Conservation (phyloP, 2,329 filamentous ascomycete species). For the Pestalotiopsis sp. region DNA sequence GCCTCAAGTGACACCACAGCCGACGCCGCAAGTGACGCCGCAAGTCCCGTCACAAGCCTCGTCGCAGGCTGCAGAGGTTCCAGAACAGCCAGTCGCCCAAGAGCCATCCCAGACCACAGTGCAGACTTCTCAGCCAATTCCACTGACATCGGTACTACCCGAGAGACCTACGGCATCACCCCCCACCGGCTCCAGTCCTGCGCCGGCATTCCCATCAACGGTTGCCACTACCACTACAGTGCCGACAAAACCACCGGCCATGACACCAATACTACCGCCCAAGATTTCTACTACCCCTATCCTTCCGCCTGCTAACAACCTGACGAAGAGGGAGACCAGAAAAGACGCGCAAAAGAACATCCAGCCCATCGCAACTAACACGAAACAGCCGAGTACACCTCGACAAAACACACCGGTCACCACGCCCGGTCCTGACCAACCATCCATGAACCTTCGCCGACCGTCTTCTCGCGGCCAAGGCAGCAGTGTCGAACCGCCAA, state of each 20-base stretch:
- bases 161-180: conserved; percentile 10
- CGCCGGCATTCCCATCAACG: conserved; percentile 22
- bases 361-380: conserved; percentile 26
- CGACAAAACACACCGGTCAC: conserved; percentile 31
- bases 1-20: not conserved
- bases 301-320: conserved; percentile 33
- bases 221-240: conserved; percentile 38
- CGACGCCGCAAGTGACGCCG: not conserved
- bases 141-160: not conserved
- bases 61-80: not conserved
- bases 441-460: conserved; percentile 37
- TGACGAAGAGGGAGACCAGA: conserved; percentile 47
- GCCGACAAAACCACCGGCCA: conserved; percentile 36
- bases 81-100: not conserved
- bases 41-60: not conserved
- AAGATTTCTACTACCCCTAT: conserved; percentile 39
- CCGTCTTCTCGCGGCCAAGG: conserved; percentile 56
- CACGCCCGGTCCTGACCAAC: conserved; percentile 39
- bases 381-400: conserved; percentile 27
- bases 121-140: not conserved
- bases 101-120: not conserved
- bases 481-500: conserved; percentile 52
- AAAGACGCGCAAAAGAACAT: conserved; percentile 41
- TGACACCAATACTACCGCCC: conserved; percentile 43
- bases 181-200: conserved; percentile 13